Evolutionary conservation across 164 flowering plant species (phyloP).

Genomic region (Hamamelis virginiana): DNA sequence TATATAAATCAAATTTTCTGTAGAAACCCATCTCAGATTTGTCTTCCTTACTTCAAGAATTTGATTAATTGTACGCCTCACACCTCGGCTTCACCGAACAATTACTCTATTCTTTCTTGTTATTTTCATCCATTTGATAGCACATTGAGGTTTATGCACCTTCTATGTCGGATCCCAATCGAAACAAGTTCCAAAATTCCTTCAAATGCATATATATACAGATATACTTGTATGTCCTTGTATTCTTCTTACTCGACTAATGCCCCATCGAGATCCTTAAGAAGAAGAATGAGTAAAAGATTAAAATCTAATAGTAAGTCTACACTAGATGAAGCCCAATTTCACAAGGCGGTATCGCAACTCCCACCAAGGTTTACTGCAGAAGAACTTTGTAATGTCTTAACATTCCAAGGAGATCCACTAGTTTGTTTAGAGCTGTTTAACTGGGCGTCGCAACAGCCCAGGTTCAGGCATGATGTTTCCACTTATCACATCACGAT

Average conservation of each 20-base stretch:
- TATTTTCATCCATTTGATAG: background rate
- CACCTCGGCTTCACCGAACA: background rate
- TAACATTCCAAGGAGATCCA: slow-evolving; percentile 56
- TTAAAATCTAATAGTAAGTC: slow-evolving; percentile 31
- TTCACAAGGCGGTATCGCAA: slow-evolving; percentile 38
- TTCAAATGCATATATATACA: slow-evolving; percentile 1
- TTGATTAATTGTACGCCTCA: background rate
- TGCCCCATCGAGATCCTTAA: slow-evolving; percentile 31
- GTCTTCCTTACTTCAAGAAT: background rate
- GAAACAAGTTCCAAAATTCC: background rate
- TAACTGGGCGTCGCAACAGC: slow-evolving; percentile 83
- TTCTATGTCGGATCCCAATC: background rate
- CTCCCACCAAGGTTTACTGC: slow-evolving; percentile 72
- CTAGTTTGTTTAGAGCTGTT: slow-evolving; percentile 69
- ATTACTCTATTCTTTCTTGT: background rate
- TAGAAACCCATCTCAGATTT: slow-evolving; percentile 2
- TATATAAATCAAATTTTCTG: background rate
- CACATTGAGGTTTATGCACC: background rate
- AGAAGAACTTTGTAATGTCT: slow-evolving; percentile 57
- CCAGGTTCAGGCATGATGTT: slow-evolving; percentile 65
- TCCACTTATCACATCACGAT: slow-evolving; percentile 57
- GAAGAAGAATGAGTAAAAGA: slow-evolving; percentile 41
- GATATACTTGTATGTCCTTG: slow-evolving; percentile 5
- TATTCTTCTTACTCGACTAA: slow-evolving; percentile 25
- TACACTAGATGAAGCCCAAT: slow-evolving; percentile 36